Evolutionary conservation across 257 asterid genomes (phyloP), one percentile per base, ranked within the genome.

Genomic region (Primulina huaijiensis): DNA sequence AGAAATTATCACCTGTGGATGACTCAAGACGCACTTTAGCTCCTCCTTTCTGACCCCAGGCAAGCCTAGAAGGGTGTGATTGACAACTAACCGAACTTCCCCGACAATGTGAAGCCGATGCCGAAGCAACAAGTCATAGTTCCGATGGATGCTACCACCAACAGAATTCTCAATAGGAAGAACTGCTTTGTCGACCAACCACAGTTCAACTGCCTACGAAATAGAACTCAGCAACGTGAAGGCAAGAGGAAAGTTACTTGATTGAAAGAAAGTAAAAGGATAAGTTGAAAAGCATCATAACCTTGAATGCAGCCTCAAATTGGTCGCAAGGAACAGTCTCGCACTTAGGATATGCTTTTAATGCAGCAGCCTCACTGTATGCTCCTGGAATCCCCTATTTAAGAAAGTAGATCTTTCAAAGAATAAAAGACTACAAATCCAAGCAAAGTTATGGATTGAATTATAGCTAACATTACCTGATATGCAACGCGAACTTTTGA

Each of bases 91-190:
- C 81, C 85, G 80, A 70, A 94, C 97, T 84, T 94, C 99, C 31
- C 99, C 99, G 31, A 89, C 97, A 63, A 94, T 94, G 75, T 89
- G 96, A 76, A 94, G 91, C 82, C 99, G 79, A 76, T 91, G 97
- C 30, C 82, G 84, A 76, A 94, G 96, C 74, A 91, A 90, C 77
- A 88, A 79, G 75, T 94, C 99, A 52, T 89, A 91, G 74, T 91
- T 94, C 38, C 96, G 90, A 58, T 94, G 99, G 65, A 89, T 89
- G 86, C 99, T 94, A 69, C 97, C 99, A 2, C 92, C 97, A 68
- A 94, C 95, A 56, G 99, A 88, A 81, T 88, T 88, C 82, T 94
- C 99, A 6, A 94, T 88, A 0, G 97, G 99, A 30, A 94, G 95
- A 58, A 91, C 95, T 2, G 99, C 97, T 80, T 83, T 94, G 76